phyloP scores from a whole-genome alignment of 257 asterid genomes.

The Rhazya stricta region DNA sequence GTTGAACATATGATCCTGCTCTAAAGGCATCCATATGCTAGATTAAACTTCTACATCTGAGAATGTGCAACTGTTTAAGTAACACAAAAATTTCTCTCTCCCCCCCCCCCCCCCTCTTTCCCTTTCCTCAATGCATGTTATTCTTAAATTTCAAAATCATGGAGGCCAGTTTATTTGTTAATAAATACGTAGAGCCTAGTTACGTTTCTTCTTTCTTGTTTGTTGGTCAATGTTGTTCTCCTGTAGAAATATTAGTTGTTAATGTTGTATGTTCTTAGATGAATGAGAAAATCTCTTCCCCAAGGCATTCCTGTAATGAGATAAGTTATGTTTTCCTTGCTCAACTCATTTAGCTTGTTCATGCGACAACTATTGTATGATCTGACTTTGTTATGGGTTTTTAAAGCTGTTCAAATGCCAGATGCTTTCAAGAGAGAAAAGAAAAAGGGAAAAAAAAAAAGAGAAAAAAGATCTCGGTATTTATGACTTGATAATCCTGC shows the following conservation, averaged over 20 bases:
- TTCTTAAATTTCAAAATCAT: not conserved
- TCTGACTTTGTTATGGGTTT: not conserved
- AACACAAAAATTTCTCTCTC: not conserved
- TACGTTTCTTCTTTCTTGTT: not conserved
- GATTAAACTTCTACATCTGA: not conserved
- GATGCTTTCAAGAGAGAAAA: not conserved
- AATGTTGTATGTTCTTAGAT: not conserved
- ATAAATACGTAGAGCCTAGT: not conserved
- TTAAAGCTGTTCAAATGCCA: not conserved
- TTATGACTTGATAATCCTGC: slow-evolving; percentile 1
- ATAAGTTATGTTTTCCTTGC: not conserved
- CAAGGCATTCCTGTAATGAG: not conserved
- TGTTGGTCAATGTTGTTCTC: not conserved
- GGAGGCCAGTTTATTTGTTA: not conserved
- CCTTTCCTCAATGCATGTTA: not conserved
- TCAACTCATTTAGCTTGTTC: not conserved
- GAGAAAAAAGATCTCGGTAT: not conserved
- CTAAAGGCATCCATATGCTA: not conserved
- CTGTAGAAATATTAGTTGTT: not conserved
- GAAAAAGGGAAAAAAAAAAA: too few species aligned
- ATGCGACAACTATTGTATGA: not conserved
- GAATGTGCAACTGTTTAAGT: not conserved
- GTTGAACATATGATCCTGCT: not conserved
- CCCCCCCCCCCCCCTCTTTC: too few species aligned
- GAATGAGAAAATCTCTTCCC: not conserved